Conservation (phyloP, 495 filamentous ascomycete species). For the Penicillium macrosclerotiorum region DNA sequence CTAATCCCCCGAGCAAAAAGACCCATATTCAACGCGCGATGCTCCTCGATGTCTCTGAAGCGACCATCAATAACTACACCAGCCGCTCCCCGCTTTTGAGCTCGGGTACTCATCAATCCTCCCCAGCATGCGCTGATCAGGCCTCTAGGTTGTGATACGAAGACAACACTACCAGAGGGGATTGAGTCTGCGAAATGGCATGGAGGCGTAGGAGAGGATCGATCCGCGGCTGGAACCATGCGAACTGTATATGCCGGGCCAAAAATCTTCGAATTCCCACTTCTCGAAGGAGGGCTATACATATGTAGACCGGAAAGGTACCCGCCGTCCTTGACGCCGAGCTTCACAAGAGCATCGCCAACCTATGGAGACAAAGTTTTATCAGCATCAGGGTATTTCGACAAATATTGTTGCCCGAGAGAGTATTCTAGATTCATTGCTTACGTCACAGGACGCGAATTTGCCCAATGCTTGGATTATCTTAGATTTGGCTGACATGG, state of each 20-base stretch:
- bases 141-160: slow-evolving; percentile 53
- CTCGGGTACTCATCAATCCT: slow-evolving; percentile 57
- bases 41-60: slow-evolving; percentile 58
- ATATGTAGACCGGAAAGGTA: slow-evolving; percentile 57
- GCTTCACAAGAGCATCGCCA: slow-evolving; percentile 38
- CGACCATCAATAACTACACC: slow-evolving; percentile 57
- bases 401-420: background rate
- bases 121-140: slow-evolving; percentile 58
- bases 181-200: slow-evolving; percentile 41
- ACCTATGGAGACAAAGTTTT: too few relatives aligned
- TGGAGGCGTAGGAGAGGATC: slow-evolving; percentile 13
- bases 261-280: slow-evolving; percentile 51
- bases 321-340: slow-evolving; percentile 52
- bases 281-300: slow-evolving; percentile 54
- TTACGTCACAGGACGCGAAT: slow-evolving; percentile 26
- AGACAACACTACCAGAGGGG: slow-evolving; percentile 50
- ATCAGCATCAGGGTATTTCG: too few relatives aligned
- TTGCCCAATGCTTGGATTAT: slow-evolving; percentile 18
- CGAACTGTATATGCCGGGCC: slow-evolving; percentile 59
- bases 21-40: slow-evolving; percentile 50
- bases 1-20: slow-evolving; percentile 54
- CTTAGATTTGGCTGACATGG: slow-evolving; percentile 14
- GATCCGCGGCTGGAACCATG: slow-evolving; percentile 20
- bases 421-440: background rate
- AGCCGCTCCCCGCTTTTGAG: slow-evolving; percentile 35